Percentiles rank a stretch among this genome's conserved stretches.
These are phyloP conservation scores for Talaromyces ruber DNA, from an alignment of 495 filamentous ascomycete species.

Conservation along the genomic window DNA sequence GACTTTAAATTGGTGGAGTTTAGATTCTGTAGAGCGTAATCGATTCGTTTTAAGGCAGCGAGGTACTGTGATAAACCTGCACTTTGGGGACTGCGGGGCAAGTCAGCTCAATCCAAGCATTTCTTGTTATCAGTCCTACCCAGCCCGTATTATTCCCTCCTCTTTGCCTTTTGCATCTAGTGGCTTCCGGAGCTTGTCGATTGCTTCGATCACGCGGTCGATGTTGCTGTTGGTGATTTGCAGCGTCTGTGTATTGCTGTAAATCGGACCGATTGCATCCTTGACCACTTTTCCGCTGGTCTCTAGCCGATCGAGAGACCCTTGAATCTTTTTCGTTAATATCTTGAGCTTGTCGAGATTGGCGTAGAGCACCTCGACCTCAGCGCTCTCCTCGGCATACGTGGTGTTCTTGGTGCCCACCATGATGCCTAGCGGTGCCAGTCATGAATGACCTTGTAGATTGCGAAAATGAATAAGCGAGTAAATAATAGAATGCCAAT, in stretches of 20 bases:
- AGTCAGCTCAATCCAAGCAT: slow-evolving; percentile 10
- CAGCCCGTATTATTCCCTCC: slow-evolving; percentile 81
- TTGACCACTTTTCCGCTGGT: slow-evolving; percentile 81
- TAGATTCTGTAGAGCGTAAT: slow-evolving; percentile 70
- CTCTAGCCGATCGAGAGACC: slow-evolving; percentile 75
- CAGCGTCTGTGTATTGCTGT: slow-evolving; percentile 82
- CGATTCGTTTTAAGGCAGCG: slow-evolving; percentile 77
- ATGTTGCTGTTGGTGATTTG: slow-evolving; percentile 84
- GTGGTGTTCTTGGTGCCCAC: slow-evolving; percentile 41
- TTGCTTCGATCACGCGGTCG: slow-evolving; percentile 73
- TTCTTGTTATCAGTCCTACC: slow-evolving; percentile 36
- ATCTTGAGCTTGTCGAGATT: slow-evolving; percentile 57
- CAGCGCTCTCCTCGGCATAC: slow-evolving; percentile 64
- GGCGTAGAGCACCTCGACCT: slow-evolving; percentile 60
- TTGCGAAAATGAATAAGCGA: too few species aligned
- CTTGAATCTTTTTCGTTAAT: slow-evolving; percentile 89
- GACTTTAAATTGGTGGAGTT: slow-evolving; percentile 79
- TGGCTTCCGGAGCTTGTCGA: slow-evolving; percentile 80
- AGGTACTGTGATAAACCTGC: slow-evolving; percentile 79
- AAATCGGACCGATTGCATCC: slow-evolving; percentile 85
- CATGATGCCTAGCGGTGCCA: slow-evolving; percentile 23
- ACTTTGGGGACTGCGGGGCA: slow-evolving; percentile 53
- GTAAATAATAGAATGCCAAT: neutral
- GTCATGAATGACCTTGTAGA: neutral
- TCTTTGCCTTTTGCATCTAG: slow-evolving; percentile 81